Base-by-base conservation (phyloP, 345 rosid species). In the Lepidium sativum region DNA sequence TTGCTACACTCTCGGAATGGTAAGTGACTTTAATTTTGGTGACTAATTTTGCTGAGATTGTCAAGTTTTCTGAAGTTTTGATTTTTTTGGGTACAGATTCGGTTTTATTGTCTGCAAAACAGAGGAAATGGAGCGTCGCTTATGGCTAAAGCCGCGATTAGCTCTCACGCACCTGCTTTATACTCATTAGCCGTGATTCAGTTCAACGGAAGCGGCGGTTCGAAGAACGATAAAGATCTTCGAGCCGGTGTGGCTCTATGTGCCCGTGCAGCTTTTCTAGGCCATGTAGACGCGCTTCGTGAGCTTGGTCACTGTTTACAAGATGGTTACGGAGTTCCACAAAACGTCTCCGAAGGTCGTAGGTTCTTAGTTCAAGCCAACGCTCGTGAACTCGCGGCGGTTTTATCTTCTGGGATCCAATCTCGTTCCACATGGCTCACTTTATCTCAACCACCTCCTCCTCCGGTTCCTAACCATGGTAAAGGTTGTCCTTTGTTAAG, bases 221-320 rank as follows among this genome's bases (percentile, higher is more conserved):
- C 90, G 0, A 94, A 94, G 71, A 87, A 80, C 70, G 97, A 90
- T 33, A 94, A 94, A 60, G 96, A 94, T 73, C 83, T 94, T 3
- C 75, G 96, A 13, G 97, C 96, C 16, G 99, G 99, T 25, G 97
- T 87, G 2, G 97, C 97, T 44, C 50, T 94, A 5, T 90, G 99
- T 35, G 96, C 97, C 2, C 86, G 99, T 43, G 90, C 99, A 1
- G 97, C 99, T 44, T 90, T 83, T 55, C 71, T 90, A 0, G 97
- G 97, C 40, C 95, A 90, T 64, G 82, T 94, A 34, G 99, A 94
- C 23, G 99, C 99, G 8, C 75, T 86, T 0, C 96, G 99, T 2
- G 97, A 94, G 84, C 89, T 94, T 2, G 99, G 99, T 44, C 99
- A 94, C 86, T 94, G 99, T 60, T 84, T 94, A 4, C 96, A 88